Percentiles rank a stretch among this genome's conserved stretches.
phyloP scores from a whole-genome alignment of 2,329 filamentous ascomycete species.

The Aspergillus versicolor region DNA sequence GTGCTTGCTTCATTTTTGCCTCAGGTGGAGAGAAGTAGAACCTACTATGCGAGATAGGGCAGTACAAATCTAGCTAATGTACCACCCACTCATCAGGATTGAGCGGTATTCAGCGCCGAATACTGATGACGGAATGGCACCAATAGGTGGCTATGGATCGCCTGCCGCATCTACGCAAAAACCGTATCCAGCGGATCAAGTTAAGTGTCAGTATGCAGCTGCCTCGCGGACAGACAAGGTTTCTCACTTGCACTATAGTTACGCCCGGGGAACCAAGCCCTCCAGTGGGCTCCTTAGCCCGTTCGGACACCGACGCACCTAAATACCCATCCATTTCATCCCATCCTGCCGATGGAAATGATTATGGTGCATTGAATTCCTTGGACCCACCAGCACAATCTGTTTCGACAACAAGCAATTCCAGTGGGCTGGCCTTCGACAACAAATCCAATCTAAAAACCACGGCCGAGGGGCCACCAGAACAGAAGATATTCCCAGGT shows the following conservation, averaged over 20 bases:
- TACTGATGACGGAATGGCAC: not conserved
- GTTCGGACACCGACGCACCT: not conserved
- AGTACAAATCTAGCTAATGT: not conserved
- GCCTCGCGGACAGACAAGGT: not conserved
- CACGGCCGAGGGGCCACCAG: constrained; percentile 23
- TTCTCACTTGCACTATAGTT: not conserved
- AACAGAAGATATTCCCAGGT: constrained; percentile 45
- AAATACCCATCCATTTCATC: not conserved
- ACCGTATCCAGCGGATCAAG: not conserved
- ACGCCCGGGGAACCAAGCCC: not conserved
- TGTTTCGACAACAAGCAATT: not conserved
- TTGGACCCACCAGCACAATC: not conserved
- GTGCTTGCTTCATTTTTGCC: not conserved
- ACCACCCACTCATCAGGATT: constrained; percentile 2
- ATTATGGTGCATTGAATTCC: not conserved
- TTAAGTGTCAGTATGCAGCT: not conserved
- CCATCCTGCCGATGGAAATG: not conserved
- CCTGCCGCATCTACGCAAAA: not conserved
- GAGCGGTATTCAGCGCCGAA: constrained; percentile 7
- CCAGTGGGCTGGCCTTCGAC: not conserved
- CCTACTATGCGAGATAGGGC: not conserved
- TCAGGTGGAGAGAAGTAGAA: not conserved
- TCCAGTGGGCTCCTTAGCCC: not conserved
- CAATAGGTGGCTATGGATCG: not conserved
- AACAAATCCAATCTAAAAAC: not conserved